These are phyloP conservation scores for Sugiyamaella japonica DNA, from an alignment of 1,139 yeast species.

Conservation along the genomic window DNA sequence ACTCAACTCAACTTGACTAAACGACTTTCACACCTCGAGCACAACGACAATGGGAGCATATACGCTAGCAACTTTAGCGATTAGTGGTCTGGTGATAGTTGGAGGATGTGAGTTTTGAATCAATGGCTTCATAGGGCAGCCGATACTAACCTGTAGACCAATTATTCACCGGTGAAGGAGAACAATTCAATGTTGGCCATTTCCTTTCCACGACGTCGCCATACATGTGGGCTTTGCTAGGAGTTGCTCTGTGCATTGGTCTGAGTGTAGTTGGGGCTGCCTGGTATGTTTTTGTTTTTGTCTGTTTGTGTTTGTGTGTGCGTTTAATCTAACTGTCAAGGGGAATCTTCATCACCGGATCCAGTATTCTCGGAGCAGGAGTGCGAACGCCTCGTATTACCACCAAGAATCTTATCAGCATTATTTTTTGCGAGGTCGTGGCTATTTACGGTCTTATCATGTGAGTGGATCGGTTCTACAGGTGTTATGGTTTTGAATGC, in stretches of 20 bases:
- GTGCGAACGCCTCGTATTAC: conserved; percentile 97
- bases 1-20: neutral
- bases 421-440: conserved; percentile 98
- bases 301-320: neutral
- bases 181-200: conserved; percentile 84
- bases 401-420: conserved; percentile 92
- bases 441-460: conserved; percentile 97
- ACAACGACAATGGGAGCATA: conserved; percentile 12
- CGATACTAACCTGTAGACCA: conserved; percentile 48
- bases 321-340: conserved; percentile 24
- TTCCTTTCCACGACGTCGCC: conserved; percentile 87
- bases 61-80: conserved; percentile 12
- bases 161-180: conserved; percentile 91
- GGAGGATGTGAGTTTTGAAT: conserved; percentile 34
- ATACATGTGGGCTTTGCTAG: conserved; percentile 94
- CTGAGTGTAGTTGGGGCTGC: conserved; percentile 97
- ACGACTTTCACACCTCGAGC: neutral
- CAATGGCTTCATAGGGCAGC: neutral
- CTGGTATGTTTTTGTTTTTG: conserved; percentile 50
- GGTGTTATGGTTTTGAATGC: neutral
- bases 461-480: conserved; percentile 33
- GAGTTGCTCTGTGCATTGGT: conserved; percentile 92
- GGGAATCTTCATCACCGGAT: conserved; percentile 95
- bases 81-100: conserved; percentile 25
- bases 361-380: conserved; percentile 96